A percentile compares a stretch with the other conserved stretches of the same genome.
phyloP scores from a whole-genome alignment of 306 rosid species.

The Acacia crassicarpa region DNA sequence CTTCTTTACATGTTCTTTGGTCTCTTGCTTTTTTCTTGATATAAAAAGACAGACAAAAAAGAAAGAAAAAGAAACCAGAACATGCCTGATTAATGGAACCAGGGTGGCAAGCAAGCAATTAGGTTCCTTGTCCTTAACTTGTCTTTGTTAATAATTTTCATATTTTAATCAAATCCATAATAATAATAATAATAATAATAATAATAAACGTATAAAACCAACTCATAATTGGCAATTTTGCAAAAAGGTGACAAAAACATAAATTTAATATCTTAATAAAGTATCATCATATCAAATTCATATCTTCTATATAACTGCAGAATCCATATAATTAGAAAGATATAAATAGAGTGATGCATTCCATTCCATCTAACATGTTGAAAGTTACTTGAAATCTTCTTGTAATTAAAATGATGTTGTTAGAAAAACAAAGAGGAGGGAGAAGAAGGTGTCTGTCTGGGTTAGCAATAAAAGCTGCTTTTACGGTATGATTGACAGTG shows the following conservation, averaged over 20 bases:
- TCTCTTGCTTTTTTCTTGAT: not conserved
- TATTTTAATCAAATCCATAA: not conserved
- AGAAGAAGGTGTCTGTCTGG: too few species aligned
- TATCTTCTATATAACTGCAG: too few species aligned
- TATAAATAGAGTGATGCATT: not conserved
- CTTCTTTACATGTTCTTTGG: not conserved
- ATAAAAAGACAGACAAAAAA: not conserved
- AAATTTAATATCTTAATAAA: not conserved
- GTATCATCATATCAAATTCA: not conserved
- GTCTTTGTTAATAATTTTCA: conserved; percentile 12
- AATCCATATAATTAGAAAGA: too few species aligned
- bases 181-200: too few species aligned
- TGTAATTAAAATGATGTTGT: too few species aligned
- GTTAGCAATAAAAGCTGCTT: too few species aligned
- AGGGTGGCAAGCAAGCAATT: conserved; percentile 25
- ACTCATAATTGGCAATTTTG: not conserved
- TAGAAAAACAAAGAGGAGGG: too few species aligned
- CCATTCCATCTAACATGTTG: too few species aligned
- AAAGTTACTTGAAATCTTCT: too few species aligned
- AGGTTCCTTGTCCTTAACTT: not conserved
- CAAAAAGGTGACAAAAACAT: not conserved
- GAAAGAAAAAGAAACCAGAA: not conserved
- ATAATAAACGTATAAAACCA: not conserved
- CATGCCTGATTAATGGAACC: conserved; percentile 18
- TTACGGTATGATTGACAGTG: too few species aligned